Evolutionary conservation across 2,329 filamentous ascomycete genomes (phyloP), one percentile per base, ranked within the genome.

Genomic region (Mycosphaerelloides madeirae): DNA sequence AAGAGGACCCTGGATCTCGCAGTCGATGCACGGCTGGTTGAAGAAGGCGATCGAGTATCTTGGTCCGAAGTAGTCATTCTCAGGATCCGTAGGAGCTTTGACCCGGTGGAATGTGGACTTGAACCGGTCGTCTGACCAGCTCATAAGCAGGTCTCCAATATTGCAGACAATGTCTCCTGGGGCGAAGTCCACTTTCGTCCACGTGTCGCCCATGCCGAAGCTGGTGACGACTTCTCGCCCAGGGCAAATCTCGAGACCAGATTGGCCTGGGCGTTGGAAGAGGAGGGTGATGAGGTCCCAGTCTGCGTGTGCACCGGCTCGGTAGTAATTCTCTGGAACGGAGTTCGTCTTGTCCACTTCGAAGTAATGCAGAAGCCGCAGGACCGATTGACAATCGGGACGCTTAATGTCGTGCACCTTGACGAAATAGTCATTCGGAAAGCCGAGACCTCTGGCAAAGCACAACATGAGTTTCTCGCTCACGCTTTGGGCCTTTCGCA

Each of bases 31-130:
- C 0, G 80, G 79, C 65, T 83, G 80, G 52, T 82, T 83, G 63
- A 83, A 83, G 55, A 77, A 84, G 6, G 80, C 80, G 58, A 84
- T 79, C 59, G 77, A 81, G 59, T 81, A 84, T 32, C 80, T 70
- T 52, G 76, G 72, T 4, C 78, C 78, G 54, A 74, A 83, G 58
- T 74, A 80, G 35, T 74, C 70, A 12, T 40, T 43, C 2, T 67
- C 69, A 0, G 68, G 67, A 52, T 81, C 76, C 20, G 65, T 70
- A 0, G 79, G 79, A 1, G 79, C 77, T 63, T 79, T 80, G 46
- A 84, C 80, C 3, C 80, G 73, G 62, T 84, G 81, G 41, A 81
- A 79, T 0, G 80, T 82, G 31, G 74, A 79, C 64, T 83, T 84
- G 68, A 84, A 83, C 15, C 79, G 73, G 60, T 84, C 81, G 57